Base-by-base conservation (phyloP, 1,139 yeast species). In the Williopsis jadinii region DNA sequence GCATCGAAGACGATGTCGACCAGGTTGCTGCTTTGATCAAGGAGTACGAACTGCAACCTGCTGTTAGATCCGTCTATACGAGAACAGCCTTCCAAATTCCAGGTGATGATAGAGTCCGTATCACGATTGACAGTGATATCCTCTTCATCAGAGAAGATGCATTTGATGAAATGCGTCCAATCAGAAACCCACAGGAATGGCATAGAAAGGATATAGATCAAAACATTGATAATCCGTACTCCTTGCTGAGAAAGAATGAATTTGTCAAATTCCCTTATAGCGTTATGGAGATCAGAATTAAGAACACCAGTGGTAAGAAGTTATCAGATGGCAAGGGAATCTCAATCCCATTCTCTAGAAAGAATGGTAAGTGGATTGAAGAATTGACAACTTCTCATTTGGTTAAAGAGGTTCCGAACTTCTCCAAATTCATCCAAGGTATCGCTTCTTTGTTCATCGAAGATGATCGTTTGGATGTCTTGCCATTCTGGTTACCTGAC, bases 331-430 rank as follows among this genome's bases (percentile, higher is more conserved):
- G 49, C 8, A 50, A 52, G 13, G 55, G 56, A 28, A 51, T 54
- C 31, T 49, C 54, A 29, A 52, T 54, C 50, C 67, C 53, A 52
- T 63, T 61, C 49, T 68, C 64, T 61, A 71, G 56, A 54, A 65
- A 71, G 60, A 71, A 70, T 45, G 73, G 80, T 39, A 73, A 77
- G 47, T 92, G 98, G 98, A 75, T 92, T 49, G 83, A 82, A 51
- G 98, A 92, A 50, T 73, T 92, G 55, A 82, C 87, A 35, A 78
- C 80, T 47, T 77, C 90, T 35, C 92, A 86, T 59, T 71, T 92
- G 96, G 98, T 92, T 35, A 97, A 92, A 64, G 97, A 97, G 1
- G 97, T 92, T 33, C 98, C 98, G 34, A 92, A 92, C 64, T 92
- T 88, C 61, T 90, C 97, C 47, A 92, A 92, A 64, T 92, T 92